Base-by-base conservation (phyloP, 352 stramenopile genomes). In the Globisporangium echinulatum region DNA sequence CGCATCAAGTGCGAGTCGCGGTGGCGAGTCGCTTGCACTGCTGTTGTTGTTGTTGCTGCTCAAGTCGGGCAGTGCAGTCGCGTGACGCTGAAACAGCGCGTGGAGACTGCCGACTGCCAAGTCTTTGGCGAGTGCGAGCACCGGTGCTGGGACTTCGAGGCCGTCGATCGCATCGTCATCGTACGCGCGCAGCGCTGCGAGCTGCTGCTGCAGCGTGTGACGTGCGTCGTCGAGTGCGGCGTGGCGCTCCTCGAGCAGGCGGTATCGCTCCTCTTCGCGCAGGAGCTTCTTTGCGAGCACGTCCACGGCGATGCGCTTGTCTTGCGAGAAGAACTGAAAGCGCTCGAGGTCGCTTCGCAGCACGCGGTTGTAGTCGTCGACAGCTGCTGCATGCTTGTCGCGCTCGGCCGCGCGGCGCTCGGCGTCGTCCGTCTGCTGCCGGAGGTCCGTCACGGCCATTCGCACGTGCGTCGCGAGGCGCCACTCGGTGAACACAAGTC, bases 311-410 rank as follows among this genome's bases (percentile, higher is more conserved):
- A 91, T 78, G 4, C 79, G 74, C 63, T 88, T 90, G 57, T 92
- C 82, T 17, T 90, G 76, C 17, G 77, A 88, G 56, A 90, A 86
- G 52, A 90, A 90, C 54, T 92, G 82, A 48, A 82, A 90, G 13
- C 79, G 75, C 59, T 92, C 82, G 17, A 92, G 62, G 52, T 92
- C 82, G 39, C 65, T 85, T 10, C 79, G 79, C 14, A 92, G 64
- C 10, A 92, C 82, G 11, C 77, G 73, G 33, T 82, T 88, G 67
- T 88, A 92, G 43, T 89, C 79, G 40, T 87, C 79, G 19, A 88
- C 62, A 10, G 75, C 82, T 43, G 80, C 77, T 6, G 77, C 74
- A 37, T 88, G 80, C 48, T 87, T 82, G 11, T 87, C 78, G 11
- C 74, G 73, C 40, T 90, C 82, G 8, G 75, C 63, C 7, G 72